Evolutionary conservation across 1,284 basidiomycete genomes (phyloP).

Genomic region (Agroathelia rolfsii): DNA sequence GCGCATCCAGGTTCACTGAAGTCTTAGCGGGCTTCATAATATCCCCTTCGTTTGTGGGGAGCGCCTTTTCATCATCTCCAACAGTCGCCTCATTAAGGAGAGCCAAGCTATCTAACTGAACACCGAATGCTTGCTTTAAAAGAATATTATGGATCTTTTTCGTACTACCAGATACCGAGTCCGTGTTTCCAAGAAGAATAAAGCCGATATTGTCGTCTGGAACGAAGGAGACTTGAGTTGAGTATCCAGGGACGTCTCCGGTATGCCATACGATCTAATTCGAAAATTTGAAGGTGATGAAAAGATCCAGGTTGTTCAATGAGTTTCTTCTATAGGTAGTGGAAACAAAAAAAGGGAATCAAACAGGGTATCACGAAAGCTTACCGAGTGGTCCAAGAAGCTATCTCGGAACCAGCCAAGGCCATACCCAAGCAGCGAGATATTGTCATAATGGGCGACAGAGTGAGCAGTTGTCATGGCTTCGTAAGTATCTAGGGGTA

Average conservation of each 20-base stretch:
- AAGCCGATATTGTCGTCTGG: constrained; percentile 21
- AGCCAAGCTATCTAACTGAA: too few species aligned
- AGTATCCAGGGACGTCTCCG: constrained; percentile 21
- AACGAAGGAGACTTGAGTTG: constrained; percentile 17
- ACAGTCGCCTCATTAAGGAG: too few species aligned
- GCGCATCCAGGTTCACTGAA: constrained; percentile 9
- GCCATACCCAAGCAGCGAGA: constrained; percentile 20
- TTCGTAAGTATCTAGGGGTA: constrained; percentile 18
- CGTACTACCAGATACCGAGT: constrained; percentile 9
- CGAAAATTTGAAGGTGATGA: not conserved
- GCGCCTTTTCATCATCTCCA: too few species aligned
- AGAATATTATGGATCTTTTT: constrained; percentile 11
- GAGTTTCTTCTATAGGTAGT: too few species aligned
- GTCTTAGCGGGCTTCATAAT: not conserved
- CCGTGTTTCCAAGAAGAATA: constrained; percentile 21
- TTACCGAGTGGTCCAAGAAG: constrained; percentile 26
- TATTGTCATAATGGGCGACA: constrained; percentile 10
- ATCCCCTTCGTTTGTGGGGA: not conserved
- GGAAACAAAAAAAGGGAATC: not conserved
- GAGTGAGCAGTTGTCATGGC: constrained; percentile 18
- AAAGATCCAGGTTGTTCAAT: not conserved
- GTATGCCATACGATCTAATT: constrained; percentile 20
- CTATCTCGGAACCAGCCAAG: constrained; percentile 24
- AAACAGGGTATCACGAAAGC: too few species aligned
- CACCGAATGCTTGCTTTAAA: constrained; percentile 12